Evolutionary conservation across 768 basidiomycete species (phyloP), one percentile per base, ranked within the genome.

Genomic region (Royoungia palumana): DNA sequence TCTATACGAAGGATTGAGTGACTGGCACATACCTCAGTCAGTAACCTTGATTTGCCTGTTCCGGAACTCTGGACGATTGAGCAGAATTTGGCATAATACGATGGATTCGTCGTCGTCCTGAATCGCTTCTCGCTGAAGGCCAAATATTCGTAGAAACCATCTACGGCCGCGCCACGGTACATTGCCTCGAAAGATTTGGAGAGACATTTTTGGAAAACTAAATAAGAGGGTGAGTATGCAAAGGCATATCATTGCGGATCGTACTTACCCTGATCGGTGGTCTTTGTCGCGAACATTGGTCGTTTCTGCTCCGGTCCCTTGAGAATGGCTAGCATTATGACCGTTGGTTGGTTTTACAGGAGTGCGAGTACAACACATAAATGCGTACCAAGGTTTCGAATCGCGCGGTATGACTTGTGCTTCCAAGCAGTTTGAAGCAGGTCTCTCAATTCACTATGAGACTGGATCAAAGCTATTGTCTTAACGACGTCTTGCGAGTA

Each of bases 1-100:
- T 4, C 19, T 6, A 6, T 13, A 3, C n/a, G 34, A 17, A 21
- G 7, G 12, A 20, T 0, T 25, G 14, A 32, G 6, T 16, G 3
- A 1, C 6, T 4, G 22, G 5, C 13, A 1, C 19, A 13, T 34
- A 56, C 58, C 48, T 59, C 54, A 0, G 43, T 50, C 2, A 60
- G 7, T 38, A 53, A n/a, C 12, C 50, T 59, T 7, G 58, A 50
- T 34, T 49, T 55, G 0, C 58, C 58, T 0, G 57, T 59, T 0
- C 53, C 57, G 2, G 56, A 58, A 11, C 57, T 58, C 10, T 58
- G 57, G 2, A 54, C 37, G 7, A 47, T 38, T n/a, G 45, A n/a
- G 25, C 55, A 54, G 8, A 54, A 39, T 16, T 28, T 57, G 34
- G 56, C 50, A 7, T 49, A 55, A 20, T 55, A 42, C 21, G 6